phyloP scores from a whole-genome alignment of 1,139 yeast species.

The Taphrina wiesneri region DNA sequence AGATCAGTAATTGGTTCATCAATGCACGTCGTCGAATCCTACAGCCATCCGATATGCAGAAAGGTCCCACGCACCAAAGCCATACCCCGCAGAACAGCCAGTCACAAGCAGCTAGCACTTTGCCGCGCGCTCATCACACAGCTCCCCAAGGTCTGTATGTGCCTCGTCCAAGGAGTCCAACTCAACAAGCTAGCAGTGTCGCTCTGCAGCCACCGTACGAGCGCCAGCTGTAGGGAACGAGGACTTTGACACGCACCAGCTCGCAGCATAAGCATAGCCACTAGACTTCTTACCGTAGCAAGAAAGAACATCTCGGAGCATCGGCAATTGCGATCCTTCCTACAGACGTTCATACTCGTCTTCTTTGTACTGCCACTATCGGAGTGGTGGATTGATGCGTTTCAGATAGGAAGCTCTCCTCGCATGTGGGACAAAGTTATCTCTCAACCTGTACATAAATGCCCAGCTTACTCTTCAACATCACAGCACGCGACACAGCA shows the following conservation, averaged over 20 bases:
- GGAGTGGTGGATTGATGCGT: neutral
- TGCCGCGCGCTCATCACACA: neutral
- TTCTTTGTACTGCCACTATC: no score
- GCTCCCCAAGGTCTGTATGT: neutral
- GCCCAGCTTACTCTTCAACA: no score
- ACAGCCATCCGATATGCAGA: slow-evolving; percentile 15
- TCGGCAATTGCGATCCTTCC: neutral
- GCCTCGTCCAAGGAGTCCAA: neutral
- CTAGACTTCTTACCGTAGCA: neutral
- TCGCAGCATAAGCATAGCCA: neutral
- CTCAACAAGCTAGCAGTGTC: neutral
- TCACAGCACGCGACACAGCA: neutral
- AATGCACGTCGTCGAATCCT: slow-evolving; percentile 76
- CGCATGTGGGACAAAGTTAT: no score
- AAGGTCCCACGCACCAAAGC: neutral
- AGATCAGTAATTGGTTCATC: slow-evolving; percentile 93
- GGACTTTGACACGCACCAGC: no score
- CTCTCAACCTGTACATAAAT: no score
- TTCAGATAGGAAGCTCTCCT: neutral
- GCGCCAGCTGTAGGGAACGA: neutral
- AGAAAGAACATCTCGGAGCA: neutral
- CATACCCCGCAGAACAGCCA: neutral
- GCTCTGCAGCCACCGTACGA: slow-evolving; percentile 5
- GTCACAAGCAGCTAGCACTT: neutral
- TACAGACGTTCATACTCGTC: neutral